Evolutionary conservation across 1,284 basidiomycete species (phyloP).

Genomic region (Ustilago curta): DNA sequence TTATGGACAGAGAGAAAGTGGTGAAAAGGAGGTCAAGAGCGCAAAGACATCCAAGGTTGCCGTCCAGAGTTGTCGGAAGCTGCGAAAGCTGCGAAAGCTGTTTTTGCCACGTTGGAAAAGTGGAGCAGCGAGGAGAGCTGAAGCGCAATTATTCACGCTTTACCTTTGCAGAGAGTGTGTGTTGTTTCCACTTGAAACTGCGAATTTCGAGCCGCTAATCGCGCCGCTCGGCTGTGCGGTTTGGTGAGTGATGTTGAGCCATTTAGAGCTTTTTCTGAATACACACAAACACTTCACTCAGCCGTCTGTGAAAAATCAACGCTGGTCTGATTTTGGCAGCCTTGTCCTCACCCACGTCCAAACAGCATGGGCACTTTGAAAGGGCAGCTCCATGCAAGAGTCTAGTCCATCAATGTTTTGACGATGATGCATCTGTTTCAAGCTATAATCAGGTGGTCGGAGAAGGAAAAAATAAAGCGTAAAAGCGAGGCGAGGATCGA

Average conservation of each 20-base stretch:
- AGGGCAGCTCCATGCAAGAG: neutral
- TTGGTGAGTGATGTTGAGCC: neutral
- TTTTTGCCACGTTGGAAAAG: constrained; percentile 6
- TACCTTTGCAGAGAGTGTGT: neutral
- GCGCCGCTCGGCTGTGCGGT: constrained; percentile 2
- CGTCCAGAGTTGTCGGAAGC: no score
- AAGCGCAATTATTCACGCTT: neutral
- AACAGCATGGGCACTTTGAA: neutral
- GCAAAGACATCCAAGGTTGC: constrained; percentile 4
- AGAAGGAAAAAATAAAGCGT: neutral
- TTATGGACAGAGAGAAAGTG: neutral
- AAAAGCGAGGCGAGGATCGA: constrained; percentile 6
- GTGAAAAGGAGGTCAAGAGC: neutral
- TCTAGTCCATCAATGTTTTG: neutral
- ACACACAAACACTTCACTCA: neutral
- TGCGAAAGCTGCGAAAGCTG: neutral
- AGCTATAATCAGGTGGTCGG: neutral
- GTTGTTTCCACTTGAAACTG: neutral
- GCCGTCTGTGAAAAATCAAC: neutral
- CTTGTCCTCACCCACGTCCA: neutral
- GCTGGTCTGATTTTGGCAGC: neutral
- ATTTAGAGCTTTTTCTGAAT: neutral
- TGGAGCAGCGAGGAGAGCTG: constrained; percentile 11
- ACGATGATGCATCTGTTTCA: neutral
- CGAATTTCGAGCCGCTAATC: neutral